Evolutionary conservation across 2,329 filamentous ascomycete species (phyloP).

Genomic region (Gremmenia infestans): DNA sequence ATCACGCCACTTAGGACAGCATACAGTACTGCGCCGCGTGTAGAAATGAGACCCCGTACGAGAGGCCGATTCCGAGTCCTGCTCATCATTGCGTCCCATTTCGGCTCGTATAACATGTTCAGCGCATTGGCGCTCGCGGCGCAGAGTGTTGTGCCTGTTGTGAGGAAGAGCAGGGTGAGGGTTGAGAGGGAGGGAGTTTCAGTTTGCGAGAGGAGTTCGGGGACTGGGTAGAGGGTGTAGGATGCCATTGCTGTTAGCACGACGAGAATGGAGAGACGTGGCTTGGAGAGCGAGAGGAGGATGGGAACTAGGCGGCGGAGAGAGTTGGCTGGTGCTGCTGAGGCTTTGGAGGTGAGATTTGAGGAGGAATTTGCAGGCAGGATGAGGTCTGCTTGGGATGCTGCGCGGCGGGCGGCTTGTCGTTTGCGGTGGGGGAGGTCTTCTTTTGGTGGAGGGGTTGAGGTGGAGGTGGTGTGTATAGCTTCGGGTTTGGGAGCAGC

Average conservation of each 20-base stretch:
- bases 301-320: slow-evolving; percentile 66
- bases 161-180: slow-evolving; percentile 87
- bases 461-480: neutral
- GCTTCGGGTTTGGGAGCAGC: slow-evolving; percentile 6
- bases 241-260: slow-evolving; percentile 85
- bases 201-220: slow-evolving; percentile 71
- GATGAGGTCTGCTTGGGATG: slow-evolving; percentile 21
- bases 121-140: slow-evolving; percentile 89
- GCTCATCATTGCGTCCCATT: slow-evolving; percentile 87
- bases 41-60: slow-evolving; percentile 72
- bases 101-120: slow-evolving; percentile 94
- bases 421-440: slow-evolving; percentile 30
- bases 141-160: slow-evolving; percentile 80
- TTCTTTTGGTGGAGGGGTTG: slow-evolving; percentile 8
- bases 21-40: slow-evolving; percentile 69
- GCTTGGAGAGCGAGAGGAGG: slow-evolving; percentile 90
- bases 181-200: slow-evolving; percentile 77
- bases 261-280: slow-evolving; percentile 84
- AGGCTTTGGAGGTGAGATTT: slow-evolving; percentile 46
- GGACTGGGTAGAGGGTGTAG: slow-evolving; percentile 90
- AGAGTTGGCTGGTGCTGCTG: slow-evolving; percentile 47
- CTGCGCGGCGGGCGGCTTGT: slow-evolving; percentile 24
- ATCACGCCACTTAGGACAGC: slow-evolving; percentile 65
- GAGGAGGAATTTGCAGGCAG: slow-evolving; percentile 50
- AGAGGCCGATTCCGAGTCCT: slow-evolving; percentile 89